A percentile compares a stretch with the other conserved stretches of the same genome.
Conservation (phyloP, 371 early-diverging fungal genomes). For the Rhizopus stolonifer region DNA sequence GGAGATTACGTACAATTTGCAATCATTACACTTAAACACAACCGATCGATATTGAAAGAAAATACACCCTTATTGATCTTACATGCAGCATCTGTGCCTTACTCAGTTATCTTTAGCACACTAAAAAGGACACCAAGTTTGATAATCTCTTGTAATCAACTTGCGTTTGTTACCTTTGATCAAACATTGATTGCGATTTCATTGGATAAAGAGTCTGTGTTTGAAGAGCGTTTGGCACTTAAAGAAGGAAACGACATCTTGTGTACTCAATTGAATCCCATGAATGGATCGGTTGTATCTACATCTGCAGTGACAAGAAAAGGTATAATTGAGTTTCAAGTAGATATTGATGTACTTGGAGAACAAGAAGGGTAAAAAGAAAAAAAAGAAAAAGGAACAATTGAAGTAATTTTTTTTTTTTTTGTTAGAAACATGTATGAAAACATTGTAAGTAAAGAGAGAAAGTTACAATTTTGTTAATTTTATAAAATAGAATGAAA, state of each 20-base stretch:
- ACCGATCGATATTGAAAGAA: not conserved
- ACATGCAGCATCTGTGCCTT: slow-evolving; percentile 12
- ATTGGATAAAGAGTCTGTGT: slow-evolving; percentile 3
- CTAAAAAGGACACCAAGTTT: slow-evolving; percentile 2
- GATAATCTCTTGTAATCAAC: not conserved
- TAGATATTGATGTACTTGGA: slow-evolving; percentile 5
- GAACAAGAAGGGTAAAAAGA: slow-evolving; percentile 7
- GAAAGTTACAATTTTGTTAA: not conserved
- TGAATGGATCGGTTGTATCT: not conserved
- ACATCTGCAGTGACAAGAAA: slow-evolving; percentile 7
- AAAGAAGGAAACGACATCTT: slow-evolving; percentile 2
- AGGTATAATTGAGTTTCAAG: slow-evolving; percentile 7
- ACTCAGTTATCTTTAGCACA: slow-evolving; percentile 1
- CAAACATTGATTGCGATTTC: slow-evolving; percentile 9
- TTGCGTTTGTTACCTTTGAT: slow-evolving; percentile 20
- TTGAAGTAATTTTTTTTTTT: no score
- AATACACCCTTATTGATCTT: not conserved
- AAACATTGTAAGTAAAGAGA: slow-evolving; percentile 1
- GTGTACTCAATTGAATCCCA: not conserved
- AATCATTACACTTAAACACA: not conserved
- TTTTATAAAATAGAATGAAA: slow-evolving; percentile 3
- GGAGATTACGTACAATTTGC: slow-evolving; percentile 17
- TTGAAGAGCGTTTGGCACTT: slow-evolving; percentile 15
- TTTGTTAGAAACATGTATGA: no score
- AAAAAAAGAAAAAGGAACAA: no score